These are phyloP conservation scores for Umbelopsis sp. DNA, from an alignment of 192 early-diverging fungal species.

Conservation along the genomic window DNA sequence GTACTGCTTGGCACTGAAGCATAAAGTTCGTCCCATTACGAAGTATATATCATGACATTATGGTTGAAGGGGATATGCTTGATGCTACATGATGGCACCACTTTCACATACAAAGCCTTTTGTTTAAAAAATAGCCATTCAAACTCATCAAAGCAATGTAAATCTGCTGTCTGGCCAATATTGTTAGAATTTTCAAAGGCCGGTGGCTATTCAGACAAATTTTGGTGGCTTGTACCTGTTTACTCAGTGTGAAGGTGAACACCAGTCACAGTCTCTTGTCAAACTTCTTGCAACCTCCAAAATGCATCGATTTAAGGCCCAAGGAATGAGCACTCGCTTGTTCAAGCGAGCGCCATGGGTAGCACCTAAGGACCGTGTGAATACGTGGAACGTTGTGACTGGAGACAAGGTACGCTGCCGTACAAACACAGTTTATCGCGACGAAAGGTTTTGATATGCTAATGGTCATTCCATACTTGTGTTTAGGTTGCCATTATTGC, in stretches of 20 bases:
- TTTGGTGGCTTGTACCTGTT: slow-evolving; percentile 5
- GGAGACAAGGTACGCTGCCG: slow-evolving; percentile 40
- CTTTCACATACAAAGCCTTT: too few relatives aligned
- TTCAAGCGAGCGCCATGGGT: slow-evolving; percentile 33
- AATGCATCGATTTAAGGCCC: slow-evolving; percentile 46
- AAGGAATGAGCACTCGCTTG: slow-evolving; percentile 37
- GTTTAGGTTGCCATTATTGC: slow-evolving; percentile 44
- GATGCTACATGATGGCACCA: too few relatives aligned
- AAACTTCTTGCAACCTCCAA: slow-evolving; percentile 11
- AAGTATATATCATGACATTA: too few relatives aligned
- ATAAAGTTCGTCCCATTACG: too few relatives aligned
- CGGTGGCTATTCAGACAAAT: neutral
- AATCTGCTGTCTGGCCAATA: too few relatives aligned
- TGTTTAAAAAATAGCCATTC: too few relatives aligned
- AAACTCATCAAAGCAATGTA: too few relatives aligned
- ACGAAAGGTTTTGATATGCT: too few relatives aligned
- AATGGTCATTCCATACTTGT: neutral
- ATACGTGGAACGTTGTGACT: slow-evolving; percentile 39
- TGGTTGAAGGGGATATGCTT: too few relatives aligned
- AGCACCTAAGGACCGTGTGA: slow-evolving; percentile 39
- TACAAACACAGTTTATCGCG: neutral
- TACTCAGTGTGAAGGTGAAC: neutral
- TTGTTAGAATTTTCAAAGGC: too few relatives aligned
- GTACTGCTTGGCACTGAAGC: too few relatives aligned
- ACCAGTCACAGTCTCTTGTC: slow-evolving; percentile 4